phyloP scores from a whole-genome alignment of 495 filamentous ascomycete genomes.

The Aspergillus funiculosus region DNA sequence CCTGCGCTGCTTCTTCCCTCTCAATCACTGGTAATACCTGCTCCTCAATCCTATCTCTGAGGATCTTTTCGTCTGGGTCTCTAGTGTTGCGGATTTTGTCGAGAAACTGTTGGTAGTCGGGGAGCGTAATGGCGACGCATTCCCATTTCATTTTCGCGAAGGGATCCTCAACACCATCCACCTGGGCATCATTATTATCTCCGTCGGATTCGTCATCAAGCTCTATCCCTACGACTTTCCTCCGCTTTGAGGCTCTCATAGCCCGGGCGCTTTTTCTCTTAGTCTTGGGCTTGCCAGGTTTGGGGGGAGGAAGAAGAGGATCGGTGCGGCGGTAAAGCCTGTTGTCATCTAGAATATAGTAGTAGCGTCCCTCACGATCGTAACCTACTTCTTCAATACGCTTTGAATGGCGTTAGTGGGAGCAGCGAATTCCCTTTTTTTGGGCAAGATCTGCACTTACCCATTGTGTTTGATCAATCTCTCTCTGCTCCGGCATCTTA shows the following conservation, averaged over 20 bases:
- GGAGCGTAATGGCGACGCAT: conserved; percentile 73
- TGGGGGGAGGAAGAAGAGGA: conserved; percentile 51
- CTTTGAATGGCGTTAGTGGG: conserved; percentile 39
- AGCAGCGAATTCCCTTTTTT: not conserved
- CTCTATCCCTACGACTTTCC: conserved; percentile 51
- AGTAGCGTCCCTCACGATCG: conserved; percentile 75
- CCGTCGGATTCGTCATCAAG: conserved; percentile 50
- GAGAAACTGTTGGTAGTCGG: conserved; percentile 71
- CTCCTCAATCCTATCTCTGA: conserved; percentile 61
- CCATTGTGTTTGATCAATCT: conserved; percentile 77
- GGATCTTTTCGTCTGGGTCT: conserved; percentile 73
- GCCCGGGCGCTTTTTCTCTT: conserved; percentile 69
- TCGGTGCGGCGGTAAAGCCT: conserved; percentile 82
- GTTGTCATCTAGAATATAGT: conserved; percentile 92
- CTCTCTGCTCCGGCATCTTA: conserved; percentile 75
- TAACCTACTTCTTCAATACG: conserved; percentile 89
- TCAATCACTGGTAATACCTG: conserved; percentile 79
- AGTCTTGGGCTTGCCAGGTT: conserved; percentile 62
- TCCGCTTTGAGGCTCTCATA: conserved; percentile 65
- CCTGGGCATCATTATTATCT: conserved; percentile 38
- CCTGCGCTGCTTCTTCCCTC: conserved; percentile 69
- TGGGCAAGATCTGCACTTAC: conserved; percentile 55
- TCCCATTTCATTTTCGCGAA: conserved; percentile 75
- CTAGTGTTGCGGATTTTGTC: conserved; percentile 63
- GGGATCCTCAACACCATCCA: conserved; percentile 35